phyloP scores from a whole-genome alignment of 2,329 filamentous ascomycete species.

The Cordyceps pruinosa region DNA sequence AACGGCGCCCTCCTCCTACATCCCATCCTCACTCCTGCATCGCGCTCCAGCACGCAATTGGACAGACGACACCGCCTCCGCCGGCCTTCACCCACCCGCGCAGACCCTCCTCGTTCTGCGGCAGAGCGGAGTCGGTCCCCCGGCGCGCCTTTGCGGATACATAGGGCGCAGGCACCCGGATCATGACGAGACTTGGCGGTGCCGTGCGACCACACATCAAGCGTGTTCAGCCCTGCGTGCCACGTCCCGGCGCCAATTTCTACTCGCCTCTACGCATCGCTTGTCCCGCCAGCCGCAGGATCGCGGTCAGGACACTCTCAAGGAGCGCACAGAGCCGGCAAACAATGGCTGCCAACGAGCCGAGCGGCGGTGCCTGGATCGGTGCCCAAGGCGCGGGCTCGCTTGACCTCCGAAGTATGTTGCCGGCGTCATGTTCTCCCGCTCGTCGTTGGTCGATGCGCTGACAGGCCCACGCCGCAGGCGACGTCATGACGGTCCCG shows the following conservation, averaged over 20 bases:
- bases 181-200: neutral
- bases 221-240: neutral
- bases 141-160: neutral
- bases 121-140: neutral
- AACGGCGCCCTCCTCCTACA: neutral
- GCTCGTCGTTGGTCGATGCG: neutral
- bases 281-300: neutral
- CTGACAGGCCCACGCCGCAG: constrained; percentile 21
- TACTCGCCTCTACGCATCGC: neutral
- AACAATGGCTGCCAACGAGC: neutral
- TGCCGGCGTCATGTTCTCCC: no score
- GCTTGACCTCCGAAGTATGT: constrained; percentile 35
- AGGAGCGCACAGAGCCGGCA: neutral
- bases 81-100: neutral
- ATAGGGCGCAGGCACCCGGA: neutral
- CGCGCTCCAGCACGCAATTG: neutral
- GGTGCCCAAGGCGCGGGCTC: constrained; percentile 31
- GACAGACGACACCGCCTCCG: neutral
- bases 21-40: neutral
- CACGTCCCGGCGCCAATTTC: no score
- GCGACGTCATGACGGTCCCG: constrained; percentile 60
- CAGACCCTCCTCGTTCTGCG: neutral
- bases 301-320: neutral
- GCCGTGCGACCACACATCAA: neutral
- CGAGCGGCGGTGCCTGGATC: constrained; percentile 25